Conservation (phyloP, 495 filamentous ascomycete species). For the Jackrogersella minutella region DNA sequence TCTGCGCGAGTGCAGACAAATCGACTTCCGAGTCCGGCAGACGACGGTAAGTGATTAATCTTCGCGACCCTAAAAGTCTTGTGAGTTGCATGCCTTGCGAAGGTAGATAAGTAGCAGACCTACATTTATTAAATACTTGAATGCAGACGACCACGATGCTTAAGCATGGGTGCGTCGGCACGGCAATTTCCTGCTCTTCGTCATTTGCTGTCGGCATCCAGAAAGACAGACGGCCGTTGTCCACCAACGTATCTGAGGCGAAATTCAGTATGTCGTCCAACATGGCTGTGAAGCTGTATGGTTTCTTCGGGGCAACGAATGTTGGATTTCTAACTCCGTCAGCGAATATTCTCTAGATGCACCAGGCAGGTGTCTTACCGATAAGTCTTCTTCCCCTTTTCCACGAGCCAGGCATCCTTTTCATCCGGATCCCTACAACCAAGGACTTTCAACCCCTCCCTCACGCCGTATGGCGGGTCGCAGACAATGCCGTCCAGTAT, state of each 20-base stretch:
- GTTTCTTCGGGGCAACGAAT: slow-evolving; percentile 89
- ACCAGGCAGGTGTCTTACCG: slow-evolving; percentile 56
- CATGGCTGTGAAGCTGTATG: slow-evolving; percentile 91
- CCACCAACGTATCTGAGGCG: slow-evolving; percentile 78
- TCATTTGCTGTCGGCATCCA: slow-evolving; percentile 98
- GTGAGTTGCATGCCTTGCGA: slow-evolving; percentile 19
- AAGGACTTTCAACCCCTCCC: slow-evolving; percentile 88
- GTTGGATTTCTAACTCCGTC: slow-evolving; percentile 62
- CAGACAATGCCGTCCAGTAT: slow-evolving; percentile 93
- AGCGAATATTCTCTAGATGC: not conserved
- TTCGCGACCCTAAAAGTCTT: slow-evolving; percentile 72
- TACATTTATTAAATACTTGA: slow-evolving; percentile 89
- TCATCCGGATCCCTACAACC: slow-evolving; percentile 74
- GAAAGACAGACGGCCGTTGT: slow-evolving; percentile 81
- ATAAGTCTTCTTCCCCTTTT: slow-evolving; percentile 75
- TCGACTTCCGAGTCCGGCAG: slow-evolving; percentile 68
- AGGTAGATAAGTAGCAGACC: slow-evolving; percentile 8
- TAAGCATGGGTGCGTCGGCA: slow-evolving; percentile 80
- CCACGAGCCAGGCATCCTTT: slow-evolving; percentile 66
- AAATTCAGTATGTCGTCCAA: slow-evolving; percentile 89
- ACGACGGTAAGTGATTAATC: slow-evolving; percentile 84
- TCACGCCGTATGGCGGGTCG: slow-evolving; percentile 96
- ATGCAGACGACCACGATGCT: slow-evolving; percentile 80
- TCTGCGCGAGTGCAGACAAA: slow-evolving; percentile 48
- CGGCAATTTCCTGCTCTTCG: slow-evolving; percentile 70